phyloP scores from a whole-genome alignment of 345 rosid species.

The Litchi chinensis region DNA sequence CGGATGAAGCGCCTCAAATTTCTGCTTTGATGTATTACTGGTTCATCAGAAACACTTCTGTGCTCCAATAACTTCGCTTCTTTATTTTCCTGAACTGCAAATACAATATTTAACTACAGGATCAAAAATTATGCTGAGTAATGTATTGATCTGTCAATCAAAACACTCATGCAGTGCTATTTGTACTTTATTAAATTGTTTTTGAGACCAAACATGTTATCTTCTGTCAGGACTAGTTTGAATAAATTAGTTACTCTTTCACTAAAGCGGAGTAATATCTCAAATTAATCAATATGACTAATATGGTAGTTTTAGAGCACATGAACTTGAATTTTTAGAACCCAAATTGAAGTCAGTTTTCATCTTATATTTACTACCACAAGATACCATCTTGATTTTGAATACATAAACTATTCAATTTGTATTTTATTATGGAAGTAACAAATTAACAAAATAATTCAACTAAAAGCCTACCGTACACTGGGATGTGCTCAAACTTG shows the following conservation, averaged over 20 bases:
- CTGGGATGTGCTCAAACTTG: neutral
- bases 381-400: neutral
- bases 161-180: neutral
- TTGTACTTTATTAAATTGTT: neutral
- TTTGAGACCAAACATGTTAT: neutral
- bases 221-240: neutral
- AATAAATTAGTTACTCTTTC: neutral
- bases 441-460: neutral
- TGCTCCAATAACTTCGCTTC: conserved; percentile 20
- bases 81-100: conserved; percentile 31
- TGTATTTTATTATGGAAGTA: neutral
- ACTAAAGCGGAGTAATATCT: no score
- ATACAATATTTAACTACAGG: neutral
- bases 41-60: neutral
- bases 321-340: neutral
- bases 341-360: no score
- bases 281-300: no score
- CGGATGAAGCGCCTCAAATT: conserved; percentile 31
- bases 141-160: neutral
- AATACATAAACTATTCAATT: neutral
- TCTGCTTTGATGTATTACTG: neutral
- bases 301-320: neutral
- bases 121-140: neutral
- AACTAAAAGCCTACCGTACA: neutral
- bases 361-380: no score